phyloP scores from a whole-genome alignment of 2,329 filamentous ascomycete species.

The Apiospora pterosperma region DNA sequence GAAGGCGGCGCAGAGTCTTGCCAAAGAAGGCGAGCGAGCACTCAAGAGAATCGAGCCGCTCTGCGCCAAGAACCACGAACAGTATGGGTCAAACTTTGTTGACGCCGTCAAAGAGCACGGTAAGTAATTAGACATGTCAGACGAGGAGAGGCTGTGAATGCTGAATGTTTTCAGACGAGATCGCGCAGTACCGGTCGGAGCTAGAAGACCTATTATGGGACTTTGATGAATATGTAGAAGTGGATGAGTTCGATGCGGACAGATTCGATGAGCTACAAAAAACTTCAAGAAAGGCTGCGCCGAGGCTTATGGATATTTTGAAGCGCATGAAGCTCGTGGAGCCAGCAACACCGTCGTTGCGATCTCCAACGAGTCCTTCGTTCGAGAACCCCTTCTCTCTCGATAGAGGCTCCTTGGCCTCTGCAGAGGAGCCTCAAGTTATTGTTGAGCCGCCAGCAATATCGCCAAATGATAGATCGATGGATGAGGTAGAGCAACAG shows the following conservation, averaged over 20 bases:
- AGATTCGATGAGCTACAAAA: conserved; percentile 48
- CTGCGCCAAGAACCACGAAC: conserved; percentile 44
- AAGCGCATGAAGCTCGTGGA: conserved; percentile 48
- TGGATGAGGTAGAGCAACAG: conserved; percentile 21
- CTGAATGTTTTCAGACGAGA: conserved; percentile 38
- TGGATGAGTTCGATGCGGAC: conserved; percentile 46
- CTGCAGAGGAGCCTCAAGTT: conserved; percentile 10
- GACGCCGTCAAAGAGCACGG: conserved; percentile 52
- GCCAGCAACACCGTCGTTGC: neutral
- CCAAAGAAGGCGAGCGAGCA: conserved; percentile 46
- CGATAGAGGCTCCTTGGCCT: neutral
- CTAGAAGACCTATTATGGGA: conserved; percentile 52
- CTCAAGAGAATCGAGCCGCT: conserved; percentile 49
- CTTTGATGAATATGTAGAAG: conserved; percentile 52
- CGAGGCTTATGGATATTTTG: conserved; percentile 46
- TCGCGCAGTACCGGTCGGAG: conserved; percentile 43
- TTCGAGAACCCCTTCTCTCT: neutral
- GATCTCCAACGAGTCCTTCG: conserved; percentile 15
- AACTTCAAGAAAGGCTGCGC: conserved; percentile 44
- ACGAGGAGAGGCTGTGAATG: neutral
- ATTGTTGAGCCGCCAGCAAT: conserved; percentile 15
- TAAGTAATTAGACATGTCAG: conserved; percentile 27
- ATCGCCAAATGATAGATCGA: conserved; percentile 16
- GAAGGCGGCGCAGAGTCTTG: conserved; percentile 44
- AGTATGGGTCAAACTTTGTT: conserved; percentile 48